Evolutionary conservation across 176 grass and related monocot genomes (phyloP), one percentile per base, ranked within the genome.

Genomic region (Hordeum marinum): DNA sequence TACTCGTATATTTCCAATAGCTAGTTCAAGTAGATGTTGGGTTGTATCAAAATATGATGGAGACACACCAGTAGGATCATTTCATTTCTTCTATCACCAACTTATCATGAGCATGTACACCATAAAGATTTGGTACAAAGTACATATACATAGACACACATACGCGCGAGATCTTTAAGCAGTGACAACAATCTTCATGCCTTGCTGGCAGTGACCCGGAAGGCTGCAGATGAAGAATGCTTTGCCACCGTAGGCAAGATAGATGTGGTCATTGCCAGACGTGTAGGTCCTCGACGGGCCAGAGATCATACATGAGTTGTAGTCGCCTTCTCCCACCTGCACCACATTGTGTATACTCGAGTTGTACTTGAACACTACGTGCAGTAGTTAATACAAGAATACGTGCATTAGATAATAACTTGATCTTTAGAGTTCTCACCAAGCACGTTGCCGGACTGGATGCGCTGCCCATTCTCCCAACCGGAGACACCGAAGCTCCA

Each of bases 401-500:
- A 7, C 5, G 32, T 3, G 4, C n/a, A n/a, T n/a, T 34, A 34
- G 2, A 4, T 40, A 50, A 15, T 4, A 7, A 52, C 8, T 46
- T 45, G 12, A 21, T 65, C 29, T 23, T 5, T 9, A 68, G 0
- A 69, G 10, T 55, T 55, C n/a, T 70, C 20, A 87, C 85, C 31
- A 0, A 92, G 78, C 17, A 68, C 43, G 8, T 92, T 86, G 21
- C 86, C 78, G 2, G 26, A 29, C 3, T 3, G 32, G 71, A 92
- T 75, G 78, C 21, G 27, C 82, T 79, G 85, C 12, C 72, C 77
- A 0, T 10, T 64, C 27, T 50, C 18, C 82, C 90, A 79, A 15
- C 54, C 41, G 8, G 26, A 25, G 60, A 79, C 5, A 42, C 36
- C 50, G 43, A 82, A 79, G 23, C 41, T 82, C 90, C 90, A 92